Evolutionary conservation across 768 basidiomycete genomes (phyloP).

Genomic region (Tricholoma terreum): DNA sequence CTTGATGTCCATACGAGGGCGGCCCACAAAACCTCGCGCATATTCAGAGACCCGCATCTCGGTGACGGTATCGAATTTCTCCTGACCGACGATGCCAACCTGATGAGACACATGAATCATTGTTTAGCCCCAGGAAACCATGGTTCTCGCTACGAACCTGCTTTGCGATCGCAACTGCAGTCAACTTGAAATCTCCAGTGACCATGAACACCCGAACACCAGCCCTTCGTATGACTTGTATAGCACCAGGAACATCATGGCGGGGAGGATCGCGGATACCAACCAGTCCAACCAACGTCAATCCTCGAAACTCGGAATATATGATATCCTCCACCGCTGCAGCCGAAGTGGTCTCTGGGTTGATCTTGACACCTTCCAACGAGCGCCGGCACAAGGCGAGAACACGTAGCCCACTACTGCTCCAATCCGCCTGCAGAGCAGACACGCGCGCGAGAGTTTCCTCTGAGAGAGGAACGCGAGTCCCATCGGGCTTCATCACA

Average conservation of each 20-base stretch:
- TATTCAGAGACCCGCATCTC: background rate
- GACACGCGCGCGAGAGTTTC: constrained; percentile 26
- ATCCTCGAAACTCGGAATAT: constrained; percentile 35
- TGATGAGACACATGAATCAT: background rate
- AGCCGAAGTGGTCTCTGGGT: constrained; percentile 41
- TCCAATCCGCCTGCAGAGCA: constrained; percentile 45
- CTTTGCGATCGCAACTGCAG: constrained; percentile 59
- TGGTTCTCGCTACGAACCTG: constrained; percentile 54
- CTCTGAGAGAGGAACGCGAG: constrained; percentile 29
- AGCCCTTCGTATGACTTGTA: constrained; percentile 48
- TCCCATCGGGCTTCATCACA: constrained; percentile 36
- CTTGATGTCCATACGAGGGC: background rate
- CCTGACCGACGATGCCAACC: background rate
- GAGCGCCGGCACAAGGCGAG: constrained; percentile 49
- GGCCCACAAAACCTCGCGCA: background rate
- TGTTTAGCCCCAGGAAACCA: too few species aligned
- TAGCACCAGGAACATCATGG: constrained; percentile 50
- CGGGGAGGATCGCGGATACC: constrained; percentile 60
- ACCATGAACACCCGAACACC: constrained; percentile 66
- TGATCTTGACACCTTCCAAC: constrained; percentile 30
- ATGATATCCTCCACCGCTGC: constrained; percentile 20
- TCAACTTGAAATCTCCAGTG: constrained; percentile 57
- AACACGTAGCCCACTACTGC: constrained; percentile 58
- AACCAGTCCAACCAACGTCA: constrained; percentile 53
- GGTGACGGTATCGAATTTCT: background rate